Evolutionary conservation across 208 protist species (phyloP).

Genomic region (Sergeia podlipaevii): DNA sequence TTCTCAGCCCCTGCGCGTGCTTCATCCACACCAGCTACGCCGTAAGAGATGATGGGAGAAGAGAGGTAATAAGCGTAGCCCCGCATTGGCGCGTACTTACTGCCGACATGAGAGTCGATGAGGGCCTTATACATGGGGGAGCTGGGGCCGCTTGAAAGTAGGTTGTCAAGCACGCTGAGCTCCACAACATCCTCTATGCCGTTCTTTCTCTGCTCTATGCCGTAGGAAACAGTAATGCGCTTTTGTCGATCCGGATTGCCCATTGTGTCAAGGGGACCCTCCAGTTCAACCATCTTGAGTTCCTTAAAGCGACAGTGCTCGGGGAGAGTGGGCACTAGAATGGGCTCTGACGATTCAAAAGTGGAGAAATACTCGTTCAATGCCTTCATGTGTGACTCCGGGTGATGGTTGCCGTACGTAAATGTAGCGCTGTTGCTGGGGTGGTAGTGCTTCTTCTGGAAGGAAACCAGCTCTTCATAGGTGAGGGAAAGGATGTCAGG

Average conservation of each 20-base stretch:
- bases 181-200: conserved; percentile 70
- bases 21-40: conserved; percentile 85
- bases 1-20: conserved; percentile 38
- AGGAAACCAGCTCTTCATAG: conserved; percentile 85
- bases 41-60: conserved; percentile 83
- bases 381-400: conserved; percentile 56
- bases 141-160: conserved; percentile 82
- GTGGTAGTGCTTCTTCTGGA: conserved; percentile 88
- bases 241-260: conserved; percentile 73
- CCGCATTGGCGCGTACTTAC: conserved; percentile 76
- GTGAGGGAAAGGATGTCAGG: conserved; percentile 81
- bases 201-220: conserved; percentile 50
- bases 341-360: conserved; percentile 32
- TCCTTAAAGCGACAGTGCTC: conserved; percentile 41
- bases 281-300: conserved; percentile 35
- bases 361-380: conserved; percentile 69
- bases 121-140: conserved; percentile 87
- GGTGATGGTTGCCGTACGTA: conserved; percentile 83
- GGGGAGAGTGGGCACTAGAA: conserved; percentile 54
- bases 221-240: conserved; percentile 81
- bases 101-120: conserved; percentile 87
- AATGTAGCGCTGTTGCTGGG: conserved; percentile 92
- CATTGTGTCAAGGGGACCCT: conserved; percentile 84
- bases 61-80: conserved; percentile 84
- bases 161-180: conserved; percentile 76